Percentiles rank a stretch among this genome's conserved stretches.
phyloP scores from a whole-genome alignment of 495 filamentous ascomycete species.

The Podospora pseudocomata region DNA sequence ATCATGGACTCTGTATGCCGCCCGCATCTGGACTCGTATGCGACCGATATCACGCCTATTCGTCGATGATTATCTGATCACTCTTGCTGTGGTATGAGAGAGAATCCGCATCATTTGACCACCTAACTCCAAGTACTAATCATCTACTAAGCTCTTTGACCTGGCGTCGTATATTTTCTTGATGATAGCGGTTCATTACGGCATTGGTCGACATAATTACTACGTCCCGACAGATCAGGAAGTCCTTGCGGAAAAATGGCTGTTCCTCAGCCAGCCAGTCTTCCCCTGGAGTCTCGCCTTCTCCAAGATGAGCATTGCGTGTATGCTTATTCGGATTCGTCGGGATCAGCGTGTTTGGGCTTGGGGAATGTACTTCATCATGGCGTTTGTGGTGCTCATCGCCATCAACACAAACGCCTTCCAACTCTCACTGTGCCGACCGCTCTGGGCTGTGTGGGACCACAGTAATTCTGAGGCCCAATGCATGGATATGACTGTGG shows the following conservation, averaged over 20 bases:
- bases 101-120: no score
- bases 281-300: constrained; percentile 29
- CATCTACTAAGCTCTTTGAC: no score
- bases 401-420: constrained; percentile 19
- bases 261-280: constrained; percentile 23
- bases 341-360: constrained; percentile 24
- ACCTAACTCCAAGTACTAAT: no score
- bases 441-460: constrained; percentile 31
- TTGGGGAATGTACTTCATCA: constrained; percentile 23
- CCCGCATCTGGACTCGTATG: no score
- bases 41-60: no score
- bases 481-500: constrained; percentile 20
- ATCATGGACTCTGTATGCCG: no score
- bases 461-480: constrained; percentile 17
- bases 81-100: no score
- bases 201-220: constrained; percentile 31
- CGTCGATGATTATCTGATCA: no score
- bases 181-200: constrained; percentile 22
- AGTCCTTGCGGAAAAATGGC: constrained; percentile 23
- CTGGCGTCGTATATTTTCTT: constrained; percentile 7
- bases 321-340: constrained; percentile 33
- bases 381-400: neutral
- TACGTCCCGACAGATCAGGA: constrained; percentile 17
- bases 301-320: constrained; percentile 35
- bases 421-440: constrained; percentile 30